phyloP scores from a whole-genome alignment of 2,329 filamentous ascomycete species.

The Phaeosphaeriaceae sp. region DNA sequence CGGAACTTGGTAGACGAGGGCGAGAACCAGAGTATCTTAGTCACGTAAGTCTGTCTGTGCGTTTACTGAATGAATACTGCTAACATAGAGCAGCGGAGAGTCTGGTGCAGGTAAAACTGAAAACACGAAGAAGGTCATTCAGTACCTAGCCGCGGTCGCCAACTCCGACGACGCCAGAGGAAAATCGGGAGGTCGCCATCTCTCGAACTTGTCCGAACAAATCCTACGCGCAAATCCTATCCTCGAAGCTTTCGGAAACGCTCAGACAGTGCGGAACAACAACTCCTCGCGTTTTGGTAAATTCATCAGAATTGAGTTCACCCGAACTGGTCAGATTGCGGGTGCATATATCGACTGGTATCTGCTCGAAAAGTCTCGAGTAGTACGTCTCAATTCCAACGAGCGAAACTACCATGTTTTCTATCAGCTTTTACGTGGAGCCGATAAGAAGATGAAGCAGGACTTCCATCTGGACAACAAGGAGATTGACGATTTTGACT shows the following conservation, averaged over 20 bases:
- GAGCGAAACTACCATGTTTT: constrained; percentile 98
- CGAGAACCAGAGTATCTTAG: constrained; percentile 94
- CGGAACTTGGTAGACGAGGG: constrained; percentile 94
- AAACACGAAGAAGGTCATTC: constrained; percentile 99
- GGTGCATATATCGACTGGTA: constrained; percentile 99
- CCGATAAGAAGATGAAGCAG: constrained; percentile 74
- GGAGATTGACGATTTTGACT: constrained; percentile 86
- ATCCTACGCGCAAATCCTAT: constrained; percentile 97
- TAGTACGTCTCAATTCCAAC: constrained; percentile 83
- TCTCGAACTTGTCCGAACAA: constrained; percentile 92
- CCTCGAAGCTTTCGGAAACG: constrained; percentile 96
- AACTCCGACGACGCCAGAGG: constrained; percentile 74
- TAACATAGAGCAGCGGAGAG: constrained; percentile 68
- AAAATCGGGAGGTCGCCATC: constrained; percentile 67
- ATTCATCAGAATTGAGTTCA: constrained; percentile 97
- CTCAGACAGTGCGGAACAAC: constrained; percentile 96
- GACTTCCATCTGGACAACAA: constrained; percentile 78
- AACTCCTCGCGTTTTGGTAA: constrained; percentile 99
- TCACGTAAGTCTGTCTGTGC: constrained; percentile 65
- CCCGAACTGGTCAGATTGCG: constrained; percentile 83
- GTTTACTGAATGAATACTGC: background rate
- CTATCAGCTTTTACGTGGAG: constrained; percentile 91
- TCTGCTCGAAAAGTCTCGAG: constrained; percentile 94
- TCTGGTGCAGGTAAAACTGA: constrained; percentile 98
- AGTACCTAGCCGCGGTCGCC: constrained; percentile 94